phyloP scores from a whole-genome alignment of 306 rosid genomes.

The Heteromeles arbutifolia region DNA sequence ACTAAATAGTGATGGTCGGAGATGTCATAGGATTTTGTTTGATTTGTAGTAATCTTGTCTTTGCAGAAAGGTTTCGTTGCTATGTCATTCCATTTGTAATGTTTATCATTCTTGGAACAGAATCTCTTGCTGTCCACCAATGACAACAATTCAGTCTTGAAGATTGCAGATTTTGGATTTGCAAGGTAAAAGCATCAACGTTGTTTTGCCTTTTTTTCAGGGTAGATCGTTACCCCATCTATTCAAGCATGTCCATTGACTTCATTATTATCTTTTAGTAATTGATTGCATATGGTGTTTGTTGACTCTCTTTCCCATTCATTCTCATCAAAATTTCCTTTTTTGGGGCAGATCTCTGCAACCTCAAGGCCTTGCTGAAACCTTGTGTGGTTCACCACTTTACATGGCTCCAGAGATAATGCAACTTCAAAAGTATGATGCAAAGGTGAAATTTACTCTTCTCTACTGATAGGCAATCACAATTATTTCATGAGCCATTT shows the following conservation, averaged over 20 bases:
- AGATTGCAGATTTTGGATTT: conserved; percentile 99
- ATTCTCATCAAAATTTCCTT: not conserved
- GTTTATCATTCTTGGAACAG: conserved; percentile 58
- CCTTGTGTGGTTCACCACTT: conserved; percentile 98
- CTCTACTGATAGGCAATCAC: not conserved
- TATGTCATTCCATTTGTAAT: conserved; percentile 36
- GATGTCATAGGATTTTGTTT: conserved; percentile 10
- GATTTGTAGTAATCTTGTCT: conserved; percentile 15
- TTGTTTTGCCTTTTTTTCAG: not conserved
- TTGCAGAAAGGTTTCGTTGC: conserved; percentile 31
- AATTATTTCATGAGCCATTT: conserved; percentile 16
- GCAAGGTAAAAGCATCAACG: conserved; percentile 56
- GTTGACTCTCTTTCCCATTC: not conserved
- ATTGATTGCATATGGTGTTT: not conserved
- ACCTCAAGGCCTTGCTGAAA: conserved; percentile 96
- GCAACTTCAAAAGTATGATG: conserved; percentile 98
- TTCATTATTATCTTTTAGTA: not conserved
- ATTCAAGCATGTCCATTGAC: not conserved
- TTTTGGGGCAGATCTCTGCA: conserved; percentile 73
- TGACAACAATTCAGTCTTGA: conserved; percentile 66
- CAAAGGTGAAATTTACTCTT: conserved; percentile 63
- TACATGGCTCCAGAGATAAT: conserved; percentile 99
- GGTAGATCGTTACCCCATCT: not conserved
- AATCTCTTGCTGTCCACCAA: conserved; percentile 83
- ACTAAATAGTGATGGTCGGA: not conserved